These are phyloP conservation scores for Termitomyces sp. DNA, from an alignment of 1,284 basidiomycete species.

Conservation along the genomic window DNA sequence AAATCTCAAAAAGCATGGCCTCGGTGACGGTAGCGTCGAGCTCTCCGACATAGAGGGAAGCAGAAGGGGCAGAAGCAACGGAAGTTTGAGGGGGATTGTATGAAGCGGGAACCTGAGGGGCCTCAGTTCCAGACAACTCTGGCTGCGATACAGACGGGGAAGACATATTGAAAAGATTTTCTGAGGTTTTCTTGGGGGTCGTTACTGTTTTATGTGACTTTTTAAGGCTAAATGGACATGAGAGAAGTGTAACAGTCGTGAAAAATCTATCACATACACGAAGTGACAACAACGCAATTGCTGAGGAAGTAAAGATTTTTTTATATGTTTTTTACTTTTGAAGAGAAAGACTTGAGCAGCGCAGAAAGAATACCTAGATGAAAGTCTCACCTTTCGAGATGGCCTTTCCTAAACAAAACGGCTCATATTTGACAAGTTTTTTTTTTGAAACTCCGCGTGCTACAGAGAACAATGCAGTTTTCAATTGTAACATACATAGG, in stretches of 20 bases:
- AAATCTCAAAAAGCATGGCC: slow-evolving; percentile 99
- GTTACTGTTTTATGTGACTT: slow-evolving; percentile 30
- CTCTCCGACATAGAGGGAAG: slow-evolving; percentile 98
- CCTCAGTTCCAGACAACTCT: slow-evolving; percentile 27
- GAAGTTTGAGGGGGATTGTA: slow-evolving; percentile 54
- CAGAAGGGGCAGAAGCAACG: slow-evolving; percentile 68
- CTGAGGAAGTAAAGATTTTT: slow-evolving; percentile 55
- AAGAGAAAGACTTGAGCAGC: slow-evolving; percentile 13
- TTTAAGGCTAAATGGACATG: slow-evolving; percentile 38
- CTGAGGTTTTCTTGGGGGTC: slow-evolving; percentile 43
- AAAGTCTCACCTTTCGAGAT: slow-evolving; percentile 35
- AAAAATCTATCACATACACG: slow-evolving; percentile 44
- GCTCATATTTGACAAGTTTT: slow-evolving; percentile 27
- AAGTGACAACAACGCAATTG: slow-evolving; percentile 69
- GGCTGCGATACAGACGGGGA: slow-evolving; percentile 33
- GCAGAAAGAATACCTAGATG: slow-evolving; percentile 13
- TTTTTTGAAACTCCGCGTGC: slow-evolving; percentile 36
- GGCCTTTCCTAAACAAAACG: slow-evolving; percentile 25
- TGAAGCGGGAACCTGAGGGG: slow-evolving; percentile 42
- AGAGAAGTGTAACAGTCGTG: slow-evolving; percentile 15
- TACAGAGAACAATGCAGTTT: neutral
- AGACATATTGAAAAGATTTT: slow-evolving; percentile 63
- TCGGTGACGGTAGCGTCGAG: slow-evolving; percentile 97
- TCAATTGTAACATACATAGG: neutral
- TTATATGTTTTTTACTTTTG: slow-evolving; percentile 50